Evolutionary conservation across 495 filamentous ascomycete genomes (phyloP).

Genomic region (Apiosordaria backusii): DNA sequence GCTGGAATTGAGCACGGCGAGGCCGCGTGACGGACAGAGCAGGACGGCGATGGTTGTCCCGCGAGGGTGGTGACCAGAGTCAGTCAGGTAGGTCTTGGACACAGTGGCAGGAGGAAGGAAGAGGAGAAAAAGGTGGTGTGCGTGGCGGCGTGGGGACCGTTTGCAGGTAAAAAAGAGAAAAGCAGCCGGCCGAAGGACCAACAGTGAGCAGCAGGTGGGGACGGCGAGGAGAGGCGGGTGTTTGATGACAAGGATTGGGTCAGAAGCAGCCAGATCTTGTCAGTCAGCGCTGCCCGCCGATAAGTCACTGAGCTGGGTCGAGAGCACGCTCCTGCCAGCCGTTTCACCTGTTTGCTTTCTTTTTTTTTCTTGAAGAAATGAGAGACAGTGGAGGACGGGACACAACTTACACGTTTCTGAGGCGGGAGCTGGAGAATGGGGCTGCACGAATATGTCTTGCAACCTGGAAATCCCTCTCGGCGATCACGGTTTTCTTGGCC

Average conservation of each 20-base stretch:
- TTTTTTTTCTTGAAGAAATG: neutral
- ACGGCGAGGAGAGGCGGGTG: conserved; percentile 14
- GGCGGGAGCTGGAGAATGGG: too few relatives aligned
- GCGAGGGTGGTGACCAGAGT: conserved; percentile 1
- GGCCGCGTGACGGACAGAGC: conserved; percentile 1
- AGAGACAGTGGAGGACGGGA: neutral
- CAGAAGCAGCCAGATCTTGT: conserved; percentile 5
- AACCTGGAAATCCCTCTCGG: neutral
- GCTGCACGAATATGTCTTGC: neutral
- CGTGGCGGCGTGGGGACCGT: conserved; percentile 10
- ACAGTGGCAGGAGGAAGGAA: neutral
- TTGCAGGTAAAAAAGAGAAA: conserved; percentile 16
- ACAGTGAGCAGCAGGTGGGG: conserved; percentile 11
- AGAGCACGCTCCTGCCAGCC: neutral
- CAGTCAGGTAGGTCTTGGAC: neutral
- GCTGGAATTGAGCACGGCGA: conserved; percentile 1
- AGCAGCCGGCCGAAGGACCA: conserved; percentile 6
- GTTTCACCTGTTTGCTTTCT: neutral
- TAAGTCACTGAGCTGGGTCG: neutral
- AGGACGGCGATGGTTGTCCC: neutral
- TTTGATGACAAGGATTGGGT: conserved; percentile 18
- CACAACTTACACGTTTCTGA: neutral
- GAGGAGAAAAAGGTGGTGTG: conserved; percentile 6
- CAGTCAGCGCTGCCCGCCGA: neutral
- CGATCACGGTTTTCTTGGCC: too few relatives aligned